Evolutionary conservation across 768 basidiomycete genomes (phyloP).

Genomic region (Sporobolomyces pararoseus): DNA sequence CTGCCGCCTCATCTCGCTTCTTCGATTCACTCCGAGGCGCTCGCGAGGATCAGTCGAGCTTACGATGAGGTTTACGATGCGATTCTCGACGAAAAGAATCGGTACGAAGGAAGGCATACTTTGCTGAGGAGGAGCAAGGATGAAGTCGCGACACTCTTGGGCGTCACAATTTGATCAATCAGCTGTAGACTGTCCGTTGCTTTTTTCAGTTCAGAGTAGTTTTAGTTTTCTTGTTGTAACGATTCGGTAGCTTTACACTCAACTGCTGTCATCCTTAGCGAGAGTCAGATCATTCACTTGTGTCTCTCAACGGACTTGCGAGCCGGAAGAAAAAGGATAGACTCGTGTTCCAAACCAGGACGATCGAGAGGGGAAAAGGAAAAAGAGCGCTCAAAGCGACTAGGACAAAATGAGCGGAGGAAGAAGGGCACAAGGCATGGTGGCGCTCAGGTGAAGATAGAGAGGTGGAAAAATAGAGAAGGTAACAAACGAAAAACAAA

Average conservation of each 20-base stretch:
- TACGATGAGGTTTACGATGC: slow-evolving; percentile 73
- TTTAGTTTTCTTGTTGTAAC: not conserved
- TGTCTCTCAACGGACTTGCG: no score
- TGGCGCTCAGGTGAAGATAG: not conserved
- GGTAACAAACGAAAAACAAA: not conserved
- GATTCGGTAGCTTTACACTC: no score
- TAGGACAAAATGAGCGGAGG: not conserved
- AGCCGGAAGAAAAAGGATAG: no score
- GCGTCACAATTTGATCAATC: not conserved
- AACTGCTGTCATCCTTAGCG: no score
- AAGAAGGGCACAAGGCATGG: not conserved
- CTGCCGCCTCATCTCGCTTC: slow-evolving; percentile 66
- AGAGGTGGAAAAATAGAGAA: not conserved
- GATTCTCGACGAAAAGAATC: slow-evolving; percentile 68
- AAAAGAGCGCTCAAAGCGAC: not conserved
- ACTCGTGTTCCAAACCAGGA: no score
- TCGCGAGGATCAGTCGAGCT: slow-evolving; percentile 63
- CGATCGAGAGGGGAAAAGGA: no score
- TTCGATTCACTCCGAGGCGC: slow-evolving; percentile 70
- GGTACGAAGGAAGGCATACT: slow-evolving; percentile 62
- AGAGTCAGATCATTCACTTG: no score
- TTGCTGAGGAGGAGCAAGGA: slow-evolving; percentile 42
- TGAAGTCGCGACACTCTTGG: slow-evolving; percentile 44
- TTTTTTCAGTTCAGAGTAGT: not conserved
- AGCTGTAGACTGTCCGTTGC: no score